Base-by-base conservation (phyloP, 169 alveolate species). In the Theileria parva region DNA sequence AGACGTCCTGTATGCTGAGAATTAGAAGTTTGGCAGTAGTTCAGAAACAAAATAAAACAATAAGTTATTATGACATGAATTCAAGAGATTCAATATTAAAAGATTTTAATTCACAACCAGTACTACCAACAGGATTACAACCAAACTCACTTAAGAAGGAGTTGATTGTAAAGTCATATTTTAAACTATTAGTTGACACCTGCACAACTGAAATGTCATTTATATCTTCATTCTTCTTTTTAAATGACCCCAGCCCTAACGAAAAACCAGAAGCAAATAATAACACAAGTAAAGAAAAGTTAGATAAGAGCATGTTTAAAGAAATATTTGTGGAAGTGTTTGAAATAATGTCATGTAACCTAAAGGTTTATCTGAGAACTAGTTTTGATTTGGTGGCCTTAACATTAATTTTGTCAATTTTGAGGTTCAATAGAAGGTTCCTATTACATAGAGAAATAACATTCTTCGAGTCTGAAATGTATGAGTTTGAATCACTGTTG, bases 101-200 rank as follows among this genome's bases (percentile, higher is more conserved):
- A n/a, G 60, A 44, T 12, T 83, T 63, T 27, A 74, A 53, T 63
- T 76, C 77, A n/a, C 79, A 83, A 53, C 89, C 89, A 27, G 67
- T 83, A 50, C 76, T 83, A 19, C 86, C 86, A 0, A 76, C 89
- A 3, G 89, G 89, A 9, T 13, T 83, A 19, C 37, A 39, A 50
- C 85, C 76, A 7, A 70, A 44, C n/a, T 55, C 69, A n/a, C 81
- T 85, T 21, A 44, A 28, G 32, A 64, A 81, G 34, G 94, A 90
- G 71, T 68, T 65, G 17, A 86, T 90, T 13, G 60, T 87, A 64
- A 90, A 85, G 64, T 90, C 93, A 19, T 76, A 81, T 27, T 83
- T 71, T 7, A 90, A 90, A 67, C 76, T 90, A 48, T 60, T 90
- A 53, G 63, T 83, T 21, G 94, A 90, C 61, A 90, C 93, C 1